These are phyloP conservation scores for Oryza punctata DNA, from an alignment of 176 grass and related monocot species.

Conservation along the genomic window DNA sequence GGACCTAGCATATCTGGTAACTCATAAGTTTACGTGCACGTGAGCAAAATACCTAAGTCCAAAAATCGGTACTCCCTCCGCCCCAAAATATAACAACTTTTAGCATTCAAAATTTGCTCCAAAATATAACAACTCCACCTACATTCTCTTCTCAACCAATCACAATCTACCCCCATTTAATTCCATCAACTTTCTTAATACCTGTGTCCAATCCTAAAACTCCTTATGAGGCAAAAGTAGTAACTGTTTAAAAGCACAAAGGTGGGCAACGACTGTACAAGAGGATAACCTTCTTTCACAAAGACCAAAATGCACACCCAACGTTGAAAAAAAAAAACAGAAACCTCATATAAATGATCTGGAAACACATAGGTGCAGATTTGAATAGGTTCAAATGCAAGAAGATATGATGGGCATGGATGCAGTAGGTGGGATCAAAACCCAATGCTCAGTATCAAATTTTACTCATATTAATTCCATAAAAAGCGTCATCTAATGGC, in stretches of 20 bases:
- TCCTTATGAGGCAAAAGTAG: too few species aligned
- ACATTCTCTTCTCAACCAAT: too few species aligned
- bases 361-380: not conserved
- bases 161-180: too few species aligned
- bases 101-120: too few species aligned
- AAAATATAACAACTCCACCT: too few species aligned
- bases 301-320: not conserved
- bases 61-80: not conserved
- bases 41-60: not conserved
- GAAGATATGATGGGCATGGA: not conserved
- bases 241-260: not conserved
- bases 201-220: too few species aligned
- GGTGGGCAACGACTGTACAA: not conserved
- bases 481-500: not conserved
- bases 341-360: not conserved
- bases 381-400: not conserved
- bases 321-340: not conserved
- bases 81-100: too few species aligned
- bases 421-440: not conserved
- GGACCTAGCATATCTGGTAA: not conserved
- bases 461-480: not conserved
- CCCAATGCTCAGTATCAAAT: not conserved
- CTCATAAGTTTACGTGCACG: not conserved
- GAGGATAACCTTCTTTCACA: not conserved
- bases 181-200: too few species aligned